Conservation (phyloP, 345 rosid genomes). For the Hibiscus trionum region DNA sequence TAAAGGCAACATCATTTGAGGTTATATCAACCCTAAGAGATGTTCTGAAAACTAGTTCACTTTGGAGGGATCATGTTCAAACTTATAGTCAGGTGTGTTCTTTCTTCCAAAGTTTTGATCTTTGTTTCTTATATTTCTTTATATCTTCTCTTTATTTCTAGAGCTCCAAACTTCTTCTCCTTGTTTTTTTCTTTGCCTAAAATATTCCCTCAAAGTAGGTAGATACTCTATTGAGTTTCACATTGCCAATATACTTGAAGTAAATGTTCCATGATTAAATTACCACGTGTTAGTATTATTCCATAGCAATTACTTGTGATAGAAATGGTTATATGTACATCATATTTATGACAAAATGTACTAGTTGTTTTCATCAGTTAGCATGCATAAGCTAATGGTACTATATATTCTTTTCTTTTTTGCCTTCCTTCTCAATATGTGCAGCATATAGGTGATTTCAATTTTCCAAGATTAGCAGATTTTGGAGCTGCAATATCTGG, state of each 20-base stretch:
- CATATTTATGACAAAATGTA: conserved; percentile 1
- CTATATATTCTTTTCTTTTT: neutral
- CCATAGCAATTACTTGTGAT: too few species aligned
- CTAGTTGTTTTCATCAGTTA: neutral
- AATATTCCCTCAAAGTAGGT: too few species aligned
- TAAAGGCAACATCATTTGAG: conserved; percentile 88
- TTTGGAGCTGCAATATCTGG: conserved; percentile 99
- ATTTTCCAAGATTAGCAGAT: conserved; percentile 84
- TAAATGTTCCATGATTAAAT: too few species aligned
- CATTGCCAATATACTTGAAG: too few species aligned
- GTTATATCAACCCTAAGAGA: conserved; percentile 91
- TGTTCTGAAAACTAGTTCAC: conserved; percentile 75
- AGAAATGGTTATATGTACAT: neutral
- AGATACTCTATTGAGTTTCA: too few species aligned
- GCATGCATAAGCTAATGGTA: neutral
- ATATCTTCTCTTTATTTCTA: too few species aligned
- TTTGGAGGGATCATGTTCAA: conserved; percentile 95
- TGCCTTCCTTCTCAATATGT: conserved; percentile 13
- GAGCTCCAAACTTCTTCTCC: too few species aligned
- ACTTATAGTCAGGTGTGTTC: conserved; percentile 52
- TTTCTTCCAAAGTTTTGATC: too few species aligned
- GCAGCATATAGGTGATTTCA: conserved; percentile 96
- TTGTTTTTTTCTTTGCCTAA: too few species aligned
- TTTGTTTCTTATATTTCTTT: too few species aligned
- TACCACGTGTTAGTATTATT: too few species aligned